Conservation (phyloP, 192 early-diverging fungal genomes). For the Rhizoclosmatium globosum region DNA sequence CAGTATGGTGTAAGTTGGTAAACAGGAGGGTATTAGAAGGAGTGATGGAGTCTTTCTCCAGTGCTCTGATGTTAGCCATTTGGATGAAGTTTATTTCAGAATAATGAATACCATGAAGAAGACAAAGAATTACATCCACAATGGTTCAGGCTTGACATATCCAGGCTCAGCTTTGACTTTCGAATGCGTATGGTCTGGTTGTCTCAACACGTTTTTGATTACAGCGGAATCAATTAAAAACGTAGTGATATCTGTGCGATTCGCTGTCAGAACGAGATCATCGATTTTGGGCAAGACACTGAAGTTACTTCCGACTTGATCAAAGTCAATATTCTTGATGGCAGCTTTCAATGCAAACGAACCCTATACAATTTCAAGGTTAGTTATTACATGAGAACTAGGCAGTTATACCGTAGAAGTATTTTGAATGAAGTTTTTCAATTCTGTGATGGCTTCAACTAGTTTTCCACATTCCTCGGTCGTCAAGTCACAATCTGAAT, state of each 20-base stretch:
- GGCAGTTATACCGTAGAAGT: not conserved
- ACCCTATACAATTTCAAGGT: not conserved
- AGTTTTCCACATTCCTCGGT: not conserved
- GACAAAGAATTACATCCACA: no score
- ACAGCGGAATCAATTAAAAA: no score
- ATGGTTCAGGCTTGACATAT: no score
- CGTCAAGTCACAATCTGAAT: not conserved
- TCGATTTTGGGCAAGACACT: not conserved
- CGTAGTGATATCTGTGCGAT: no score
- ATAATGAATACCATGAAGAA: no score
- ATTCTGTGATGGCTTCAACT: not conserved
- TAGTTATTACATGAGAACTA: no score
- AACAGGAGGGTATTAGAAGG: conserved; percentile 56
- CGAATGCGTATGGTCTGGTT: no score
- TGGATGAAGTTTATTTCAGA: no score
- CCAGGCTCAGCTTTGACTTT: no score
- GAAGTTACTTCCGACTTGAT: not conserved
- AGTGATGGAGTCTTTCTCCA: not conserved
- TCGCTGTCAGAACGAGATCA: not conserved
- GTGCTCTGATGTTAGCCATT: no score
- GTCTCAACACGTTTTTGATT: no score
- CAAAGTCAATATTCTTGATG: not conserved
- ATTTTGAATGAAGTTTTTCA: not conserved
- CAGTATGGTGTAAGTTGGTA: conserved; percentile 43
- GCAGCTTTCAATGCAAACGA: not conserved